Base-by-base conservation (phyloP, 768 basidiomycete genomes). In the Lactifluus echinatus region DNA sequence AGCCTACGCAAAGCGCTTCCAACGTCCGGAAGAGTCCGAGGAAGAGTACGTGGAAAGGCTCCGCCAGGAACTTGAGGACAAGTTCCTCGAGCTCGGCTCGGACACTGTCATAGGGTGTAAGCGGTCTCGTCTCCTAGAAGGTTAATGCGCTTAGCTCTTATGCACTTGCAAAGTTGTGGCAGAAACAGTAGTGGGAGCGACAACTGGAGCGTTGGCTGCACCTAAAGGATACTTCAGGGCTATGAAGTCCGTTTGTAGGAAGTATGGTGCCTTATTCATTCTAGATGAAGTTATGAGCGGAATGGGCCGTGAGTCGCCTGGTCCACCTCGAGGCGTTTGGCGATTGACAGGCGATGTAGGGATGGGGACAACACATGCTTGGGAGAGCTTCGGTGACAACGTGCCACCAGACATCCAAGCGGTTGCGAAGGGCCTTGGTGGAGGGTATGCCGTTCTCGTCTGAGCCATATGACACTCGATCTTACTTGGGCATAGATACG, bases 261-360 rank as follows among this genome's bases (percentile, higher is more conserved):
- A 85, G 69, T 85, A 65, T 64, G 76, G 63, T 64, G 87, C 81
- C 1, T 70, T 95, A 17, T 85, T 93, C 69, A 89, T 93, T 40
- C 77, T 93, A 34, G 93, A 95, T 65, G 93, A 94, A 71, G 87
- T 93, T 45, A 93, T 94, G 91, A 83, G 84, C 66, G 90, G 90
- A 43, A 91, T 93, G 86, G 89, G 91, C 56, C 82, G 90, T 86
- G 67, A 71, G 87, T 76, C 37, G 33, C 51, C 12, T 33, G 31
- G 36, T 44, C 34, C 24, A 26, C 50, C 57, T 47, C 44, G 49
- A 33, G 44, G 48, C 31, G 50, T 23, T 33, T 48, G 37, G 52
- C n/a, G 7, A 33, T 14, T 33, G 33, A 26, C 31, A 23, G 50
- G 21, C n/a, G 52, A 47, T 21, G 17, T 42, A 90, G 87, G 89